Percentiles rank a stretch among this genome's conserved stretches.
Conservation (phyloP, 1,139 yeast species). For the Meyerozyma guilliermondii region DNA sequence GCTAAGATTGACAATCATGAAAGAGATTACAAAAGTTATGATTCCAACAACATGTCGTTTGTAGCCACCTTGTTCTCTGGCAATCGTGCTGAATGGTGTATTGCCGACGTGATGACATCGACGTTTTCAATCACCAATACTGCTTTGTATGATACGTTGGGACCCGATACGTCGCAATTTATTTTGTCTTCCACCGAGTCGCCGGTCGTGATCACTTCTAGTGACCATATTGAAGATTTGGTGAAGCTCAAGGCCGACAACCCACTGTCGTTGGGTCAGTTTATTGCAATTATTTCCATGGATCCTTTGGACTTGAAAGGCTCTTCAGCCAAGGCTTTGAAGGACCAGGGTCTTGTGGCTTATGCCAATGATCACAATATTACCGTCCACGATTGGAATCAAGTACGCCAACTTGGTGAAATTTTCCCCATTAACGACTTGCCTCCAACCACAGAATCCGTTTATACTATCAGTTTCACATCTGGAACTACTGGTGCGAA, state of each 20-base stretch:
- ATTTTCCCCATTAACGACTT: conserved; percentile 38
- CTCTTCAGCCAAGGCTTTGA: conserved; percentile 3
- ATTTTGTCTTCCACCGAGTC: conserved; percentile 19
- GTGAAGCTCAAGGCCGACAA: conserved; percentile 13
- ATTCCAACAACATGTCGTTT: conserved; percentile 10
- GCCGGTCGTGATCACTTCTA: conserved; percentile 17
- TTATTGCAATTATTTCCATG: conserved; percentile 17
- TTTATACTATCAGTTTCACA: conserved; percentile 68
- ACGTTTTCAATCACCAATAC: conserved; percentile 21
- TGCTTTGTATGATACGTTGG: conserved; percentile 23
- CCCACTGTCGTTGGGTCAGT: conserved; percentile 12
- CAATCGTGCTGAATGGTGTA: conserved; percentile 21
- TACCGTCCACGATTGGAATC: conserved; percentile 17
- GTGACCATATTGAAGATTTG: conserved; percentile 12
- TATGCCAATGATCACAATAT: conserved; percentile 8
- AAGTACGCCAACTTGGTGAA: conserved; percentile 52
- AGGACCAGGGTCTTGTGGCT: conserved; percentile 10
- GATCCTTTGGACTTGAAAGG: conserved; percentile 16
- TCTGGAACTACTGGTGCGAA: conserved; percentile 69
- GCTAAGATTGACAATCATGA: conserved; percentile 17
- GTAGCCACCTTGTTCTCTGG: conserved; percentile 17
- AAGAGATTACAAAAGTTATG: conserved; percentile 8
- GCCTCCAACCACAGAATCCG: conserved; percentile 50
- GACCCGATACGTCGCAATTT: conserved; percentile 17
- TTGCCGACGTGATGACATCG: conserved; percentile 17